phyloP scores from a whole-genome alignment of 2,329 filamentous ascomycete genomes.

The Trichophyton verrucosum region DNA sequence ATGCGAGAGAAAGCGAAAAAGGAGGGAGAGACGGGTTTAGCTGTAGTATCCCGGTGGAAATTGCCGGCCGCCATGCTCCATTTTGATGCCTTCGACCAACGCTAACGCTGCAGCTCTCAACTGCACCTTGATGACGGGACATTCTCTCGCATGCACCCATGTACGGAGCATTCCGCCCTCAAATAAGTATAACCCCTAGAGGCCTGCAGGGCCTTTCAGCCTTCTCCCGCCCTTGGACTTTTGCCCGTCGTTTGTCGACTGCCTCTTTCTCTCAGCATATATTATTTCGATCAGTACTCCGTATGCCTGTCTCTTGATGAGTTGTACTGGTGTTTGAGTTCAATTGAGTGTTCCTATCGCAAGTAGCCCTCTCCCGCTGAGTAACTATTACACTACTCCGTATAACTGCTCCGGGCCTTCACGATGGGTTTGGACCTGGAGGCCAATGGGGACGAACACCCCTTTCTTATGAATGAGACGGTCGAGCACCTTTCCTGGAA shows the following conservation, averaged over 20 bases:
- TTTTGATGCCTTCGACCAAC: background rate
- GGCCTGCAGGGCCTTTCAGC: background rate
- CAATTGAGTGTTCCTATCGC: background rate
- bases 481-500: constrained; percentile 56
- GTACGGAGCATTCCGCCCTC: background rate
- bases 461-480: constrained; percentile 43
- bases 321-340: background rate
- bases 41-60: background rate
- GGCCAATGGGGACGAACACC: constrained; percentile 16
- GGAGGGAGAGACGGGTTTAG: no score
- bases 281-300: background rate
- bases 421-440: constrained; percentile 19
- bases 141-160: background rate
- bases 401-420: background rate
- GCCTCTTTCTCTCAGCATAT: background rate
- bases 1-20: background rate
- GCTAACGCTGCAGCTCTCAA: background rate
- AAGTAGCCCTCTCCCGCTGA: background rate
- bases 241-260: background rate
- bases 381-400: background rate
- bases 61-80: background rate
- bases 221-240: background rate
- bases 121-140: background rate
- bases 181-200: background rate
- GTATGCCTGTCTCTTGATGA: background rate